phyloP scores from a whole-genome alignment of 768 basidiomycete species.

The Tricholoma furcatifolium region DNA sequence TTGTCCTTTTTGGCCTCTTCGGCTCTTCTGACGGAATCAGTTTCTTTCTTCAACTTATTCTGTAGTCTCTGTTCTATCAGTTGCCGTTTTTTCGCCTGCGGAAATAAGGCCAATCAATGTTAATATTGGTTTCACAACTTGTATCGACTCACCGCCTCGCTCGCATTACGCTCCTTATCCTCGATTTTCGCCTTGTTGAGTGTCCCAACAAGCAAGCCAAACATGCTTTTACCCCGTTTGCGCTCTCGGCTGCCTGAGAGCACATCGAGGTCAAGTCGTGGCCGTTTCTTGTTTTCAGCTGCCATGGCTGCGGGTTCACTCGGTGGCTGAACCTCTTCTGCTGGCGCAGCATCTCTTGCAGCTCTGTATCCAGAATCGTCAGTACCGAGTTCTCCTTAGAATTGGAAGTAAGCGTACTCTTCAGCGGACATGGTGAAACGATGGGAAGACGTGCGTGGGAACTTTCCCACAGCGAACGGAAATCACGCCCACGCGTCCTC shows the following conservation, averaged over 20 bases:
- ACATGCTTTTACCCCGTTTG: slow-evolving; percentile 87
- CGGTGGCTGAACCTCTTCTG: slow-evolving; percentile 34
- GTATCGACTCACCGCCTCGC: slow-evolving; percentile 62
- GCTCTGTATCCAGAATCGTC: slow-evolving; percentile 13
- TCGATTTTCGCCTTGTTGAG: slow-evolving; percentile 87
- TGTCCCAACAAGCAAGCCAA: slow-evolving; percentile 80
- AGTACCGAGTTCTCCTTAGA: not conserved
- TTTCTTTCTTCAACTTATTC: slow-evolving; percentile 80
- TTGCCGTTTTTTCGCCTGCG: slow-evolving; percentile 80
- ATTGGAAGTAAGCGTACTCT: slow-evolving; percentile 34
- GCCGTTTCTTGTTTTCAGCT: slow-evolving; percentile 57
- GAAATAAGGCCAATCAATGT: not conserved
- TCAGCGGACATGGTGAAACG: slow-evolving; percentile 47
- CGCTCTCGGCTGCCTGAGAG: slow-evolving; percentile 54
- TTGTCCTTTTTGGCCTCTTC: slow-evolving; percentile 89
- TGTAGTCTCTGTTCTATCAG: slow-evolving; percentile 83
- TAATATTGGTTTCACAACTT: not conserved
- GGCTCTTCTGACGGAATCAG: slow-evolving; percentile 79
- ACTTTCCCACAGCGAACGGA: slow-evolving; percentile 7
- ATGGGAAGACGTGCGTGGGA: slow-evolving; percentile 32
- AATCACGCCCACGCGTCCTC: not conserved
- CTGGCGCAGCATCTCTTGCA: slow-evolving; percentile 29
- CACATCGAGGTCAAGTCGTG: slow-evolving; percentile 63
- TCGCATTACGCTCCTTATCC: slow-evolving; percentile 81
- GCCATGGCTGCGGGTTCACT: slow-evolving; percentile 47